Conservation (phyloP, 768 basidiomycete genomes). For the Leccinellum rugosiceps region DNA sequence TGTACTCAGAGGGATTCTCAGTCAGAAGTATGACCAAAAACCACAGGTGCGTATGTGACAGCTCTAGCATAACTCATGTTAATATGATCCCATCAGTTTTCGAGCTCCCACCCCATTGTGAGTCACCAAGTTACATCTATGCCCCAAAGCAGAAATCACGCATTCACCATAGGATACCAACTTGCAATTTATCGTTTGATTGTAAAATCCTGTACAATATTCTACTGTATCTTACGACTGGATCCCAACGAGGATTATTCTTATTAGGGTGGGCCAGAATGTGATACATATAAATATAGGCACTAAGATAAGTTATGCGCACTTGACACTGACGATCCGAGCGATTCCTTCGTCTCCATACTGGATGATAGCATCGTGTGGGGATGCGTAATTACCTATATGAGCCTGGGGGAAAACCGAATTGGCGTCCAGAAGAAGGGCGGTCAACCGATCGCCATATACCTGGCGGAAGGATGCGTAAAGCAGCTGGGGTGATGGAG, state of each 20-base stretch:
- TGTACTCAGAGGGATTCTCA: conserved; percentile 36
- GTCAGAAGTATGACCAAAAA: conserved; percentile 51
- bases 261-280: too few species aligned
- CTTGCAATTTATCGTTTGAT: conserved; percentile 29
- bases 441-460: conserved; percentile 61
- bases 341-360: conserved; percentile 58
- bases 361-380: conserved; percentile 32
- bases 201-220: neutral
- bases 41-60: conserved; percentile 39
- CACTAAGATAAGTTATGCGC: conserved; percentile 19
- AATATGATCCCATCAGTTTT: conserved; percentile 31
- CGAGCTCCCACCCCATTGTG: conserved; percentile 43
- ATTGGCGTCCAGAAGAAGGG: conserved; percentile 53
- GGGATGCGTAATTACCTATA: conserved; percentile 13
- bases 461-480: conserved; percentile 32
- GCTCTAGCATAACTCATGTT: neutral
- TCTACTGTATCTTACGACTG: too few species aligned
- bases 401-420: conserved; percentile 13
- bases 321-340: conserved; percentile 52
- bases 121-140: conserved; percentile 9
- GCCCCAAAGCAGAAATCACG: neutral
- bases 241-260: too few species aligned
- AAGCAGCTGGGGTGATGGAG: neutral
- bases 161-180: conserved; percentile 24
- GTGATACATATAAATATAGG: too few species aligned